A percentile compares a stretch with the other conserved stretches of the same genome.
Conservation (phyloP, 2,329 filamentous ascomycete genomes). For the Trichophyton benhamiae region DNA sequence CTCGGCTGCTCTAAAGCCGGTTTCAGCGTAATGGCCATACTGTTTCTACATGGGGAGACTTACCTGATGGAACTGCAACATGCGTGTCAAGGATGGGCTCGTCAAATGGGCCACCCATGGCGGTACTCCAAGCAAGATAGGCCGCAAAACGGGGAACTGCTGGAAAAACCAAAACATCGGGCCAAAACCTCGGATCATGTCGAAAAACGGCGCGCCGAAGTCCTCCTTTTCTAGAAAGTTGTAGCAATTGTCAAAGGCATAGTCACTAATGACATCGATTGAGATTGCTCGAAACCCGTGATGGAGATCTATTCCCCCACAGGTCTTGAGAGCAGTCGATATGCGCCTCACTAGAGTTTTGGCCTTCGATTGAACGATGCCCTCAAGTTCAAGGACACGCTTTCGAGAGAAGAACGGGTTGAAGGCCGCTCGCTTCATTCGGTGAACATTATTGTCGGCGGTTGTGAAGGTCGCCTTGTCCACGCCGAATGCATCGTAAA, state of each 20-base stretch:
- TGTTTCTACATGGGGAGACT: not conserved
- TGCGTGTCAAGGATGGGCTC: conserved; percentile 10
- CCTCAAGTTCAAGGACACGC: conserved; percentile 14
- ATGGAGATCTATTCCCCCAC: not conserved
- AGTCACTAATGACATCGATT: conserved; percentile 4
- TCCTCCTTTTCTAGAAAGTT: conserved; percentile 14
- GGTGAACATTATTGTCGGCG: conserved; percentile 17
- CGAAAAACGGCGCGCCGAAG: conserved; percentile 16
- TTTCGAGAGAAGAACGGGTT: conserved; percentile 20
- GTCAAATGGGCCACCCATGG: conserved; percentile 14
- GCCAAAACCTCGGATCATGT: conserved; percentile 15
- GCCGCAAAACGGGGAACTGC: conserved; percentile 15
- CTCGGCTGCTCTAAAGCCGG: conserved; percentile 8
- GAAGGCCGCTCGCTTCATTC: conserved; percentile 18
- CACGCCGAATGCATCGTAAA: conserved; percentile 19
- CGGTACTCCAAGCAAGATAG: conserved; percentile 12
- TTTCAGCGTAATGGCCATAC: not conserved
- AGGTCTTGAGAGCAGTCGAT: conserved; percentile 10
- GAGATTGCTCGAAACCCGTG: not conserved
- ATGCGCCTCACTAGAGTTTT: conserved; percentile 17
- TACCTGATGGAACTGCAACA: conserved; percentile 15
- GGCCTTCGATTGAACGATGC: conserved; percentile 15
- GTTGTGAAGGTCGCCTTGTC: conserved; percentile 23
- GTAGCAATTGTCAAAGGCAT: conserved; percentile 18
- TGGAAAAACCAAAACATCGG: conserved; percentile 18